phyloP scores from a whole-genome alignment of 306 rosid genomes.

The Cucurbita pepo region DNA sequence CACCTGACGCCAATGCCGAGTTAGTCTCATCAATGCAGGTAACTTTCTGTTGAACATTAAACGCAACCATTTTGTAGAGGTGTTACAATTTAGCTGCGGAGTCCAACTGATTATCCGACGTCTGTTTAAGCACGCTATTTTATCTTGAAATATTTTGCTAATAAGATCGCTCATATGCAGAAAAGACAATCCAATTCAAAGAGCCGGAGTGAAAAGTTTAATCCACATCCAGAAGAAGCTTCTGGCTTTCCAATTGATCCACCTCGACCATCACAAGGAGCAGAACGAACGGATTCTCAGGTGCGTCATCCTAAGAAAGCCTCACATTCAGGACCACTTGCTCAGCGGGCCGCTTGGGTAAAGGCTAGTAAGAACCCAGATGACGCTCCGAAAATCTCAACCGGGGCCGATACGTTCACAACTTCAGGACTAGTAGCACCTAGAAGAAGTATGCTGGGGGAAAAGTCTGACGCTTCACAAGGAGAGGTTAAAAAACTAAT shows the following conservation, averaged over 20 bases:
- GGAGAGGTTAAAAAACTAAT: constrained; percentile 54
- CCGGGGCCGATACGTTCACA: constrained; percentile 52
- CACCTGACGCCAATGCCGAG: constrained; percentile 99
- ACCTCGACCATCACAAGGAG: constrained; percentile 86
- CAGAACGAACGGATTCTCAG: constrained; percentile 32
- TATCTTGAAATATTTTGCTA: not conserved
- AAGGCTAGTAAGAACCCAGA: constrained; percentile 67
- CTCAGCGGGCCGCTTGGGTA: constrained; percentile 80
- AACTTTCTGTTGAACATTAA: not conserved
- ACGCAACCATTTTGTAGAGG: not conserved
- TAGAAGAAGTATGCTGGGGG: constrained; percentile 72
- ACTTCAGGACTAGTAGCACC: constrained; percentile 76
- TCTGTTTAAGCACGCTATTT: not conserved
- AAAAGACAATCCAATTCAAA: constrained; percentile 68
- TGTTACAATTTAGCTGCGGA: not conserved
- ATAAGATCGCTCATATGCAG: constrained; percentile 21
- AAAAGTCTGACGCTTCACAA: constrained; percentile 65
- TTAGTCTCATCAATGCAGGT: constrained; percentile 90
- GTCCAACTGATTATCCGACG: not conserved
- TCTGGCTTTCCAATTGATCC: constrained; percentile 99
- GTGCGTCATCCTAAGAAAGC: constrained; percentile 76
- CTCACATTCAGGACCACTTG: constrained; percentile 95
- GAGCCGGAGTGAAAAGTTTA: constrained; percentile 96
- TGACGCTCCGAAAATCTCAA: constrained; percentile 60
- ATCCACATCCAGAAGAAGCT: constrained; percentile 89